phyloP scores from a whole-genome alignment of 225 moss, liverwort and hornwort genomes.

The Neckera pumila region DNA sequence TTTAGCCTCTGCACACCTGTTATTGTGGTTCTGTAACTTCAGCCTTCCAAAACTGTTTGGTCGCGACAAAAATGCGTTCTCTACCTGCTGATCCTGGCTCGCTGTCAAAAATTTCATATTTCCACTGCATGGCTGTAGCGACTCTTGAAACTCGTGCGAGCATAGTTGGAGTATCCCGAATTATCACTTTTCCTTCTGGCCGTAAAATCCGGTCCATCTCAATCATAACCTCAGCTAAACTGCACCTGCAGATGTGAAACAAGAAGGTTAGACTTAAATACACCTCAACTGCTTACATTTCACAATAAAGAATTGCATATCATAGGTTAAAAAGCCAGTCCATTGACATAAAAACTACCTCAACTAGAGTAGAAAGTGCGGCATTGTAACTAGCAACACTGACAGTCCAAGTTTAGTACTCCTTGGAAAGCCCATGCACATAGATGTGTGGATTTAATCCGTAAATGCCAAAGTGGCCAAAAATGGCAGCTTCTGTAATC shows the following conservation, averaged over 20 bases:
- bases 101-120: constrained; percentile 15
- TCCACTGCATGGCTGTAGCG: constrained; percentile 38
- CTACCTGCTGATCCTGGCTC: constrained; percentile 34
- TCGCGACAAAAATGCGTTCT: constrained; percentile 42
- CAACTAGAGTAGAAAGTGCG: background rate
- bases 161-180: constrained; percentile 43
- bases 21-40: constrained; percentile 17
- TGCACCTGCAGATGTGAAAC: constrained; percentile 40
- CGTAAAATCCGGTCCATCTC: constrained; percentile 88
- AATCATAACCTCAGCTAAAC: constrained; percentile 56
- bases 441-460: background rate
- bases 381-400: background rate
- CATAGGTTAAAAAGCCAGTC: background rate
- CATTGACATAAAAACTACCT: background rate
- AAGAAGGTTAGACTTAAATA: background rate
- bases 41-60: constrained; percentile 44
- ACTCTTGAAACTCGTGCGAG: constrained; percentile 42
- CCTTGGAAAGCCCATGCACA: background rate
- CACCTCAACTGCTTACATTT: background rate
- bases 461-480: background rate
- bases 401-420: background rate
- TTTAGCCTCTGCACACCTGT: constrained; percentile 5
- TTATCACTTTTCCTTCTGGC: constrained; percentile 52
- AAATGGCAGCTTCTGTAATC: background rate
- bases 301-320: background rate